Conservation (phyloP, 2,329 filamentous ascomycete genomes). For the Clarireedia paspali region DNA sequence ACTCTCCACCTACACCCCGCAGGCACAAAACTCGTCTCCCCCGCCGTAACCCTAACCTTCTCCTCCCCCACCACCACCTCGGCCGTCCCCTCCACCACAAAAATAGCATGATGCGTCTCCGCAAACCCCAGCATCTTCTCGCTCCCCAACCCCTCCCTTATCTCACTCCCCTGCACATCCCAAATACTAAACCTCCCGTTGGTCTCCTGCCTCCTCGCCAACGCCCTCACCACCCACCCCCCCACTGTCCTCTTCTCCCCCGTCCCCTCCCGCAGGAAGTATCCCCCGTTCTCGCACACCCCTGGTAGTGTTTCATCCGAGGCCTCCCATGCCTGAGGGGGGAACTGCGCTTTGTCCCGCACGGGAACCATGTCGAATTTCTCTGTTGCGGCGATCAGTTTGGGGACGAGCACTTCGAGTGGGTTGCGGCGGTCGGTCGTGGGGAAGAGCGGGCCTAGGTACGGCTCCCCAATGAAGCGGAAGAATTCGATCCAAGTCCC, state of each 20-base stretch:
- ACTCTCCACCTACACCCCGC: slow-evolving; percentile 17
- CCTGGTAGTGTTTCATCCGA: slow-evolving; percentile 35
- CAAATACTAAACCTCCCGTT: slow-evolving; percentile 44
- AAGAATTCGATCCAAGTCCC: slow-evolving; percentile 56
- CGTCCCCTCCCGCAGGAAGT: slow-evolving; percentile 44
- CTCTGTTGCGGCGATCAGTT: slow-evolving; percentile 47
- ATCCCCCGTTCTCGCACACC: slow-evolving; percentile 31
- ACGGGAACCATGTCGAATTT: slow-evolving; percentile 48
- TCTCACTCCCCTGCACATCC: slow-evolving; percentile 38
- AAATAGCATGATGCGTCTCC: slow-evolving; percentile 44
- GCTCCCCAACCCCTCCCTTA: neutral
- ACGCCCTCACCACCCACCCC: slow-evolving; percentile 37
- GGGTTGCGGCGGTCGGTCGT: slow-evolving; percentile 45
- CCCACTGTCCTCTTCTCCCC: slow-evolving; percentile 40
- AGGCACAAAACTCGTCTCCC: slow-evolving; percentile 23
- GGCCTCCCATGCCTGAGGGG: slow-evolving; percentile 35
- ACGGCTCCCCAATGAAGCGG: slow-evolving; percentile 47
- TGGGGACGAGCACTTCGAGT: slow-evolving; percentile 42
- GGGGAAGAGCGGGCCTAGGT: slow-evolving; percentile 41
- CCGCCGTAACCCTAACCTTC: slow-evolving; percentile 9
- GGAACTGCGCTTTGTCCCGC: slow-evolving; percentile 39
- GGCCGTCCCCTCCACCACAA: slow-evolving; percentile 39
- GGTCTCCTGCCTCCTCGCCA: slow-evolving; percentile 41
- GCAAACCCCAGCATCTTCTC: slow-evolving; percentile 15
- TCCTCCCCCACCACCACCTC: slow-evolving; percentile 34